phyloP scores from a whole-genome alignment of 1,284 basidiomycete species.

The Sanguinoderma infundibulare region DNA sequence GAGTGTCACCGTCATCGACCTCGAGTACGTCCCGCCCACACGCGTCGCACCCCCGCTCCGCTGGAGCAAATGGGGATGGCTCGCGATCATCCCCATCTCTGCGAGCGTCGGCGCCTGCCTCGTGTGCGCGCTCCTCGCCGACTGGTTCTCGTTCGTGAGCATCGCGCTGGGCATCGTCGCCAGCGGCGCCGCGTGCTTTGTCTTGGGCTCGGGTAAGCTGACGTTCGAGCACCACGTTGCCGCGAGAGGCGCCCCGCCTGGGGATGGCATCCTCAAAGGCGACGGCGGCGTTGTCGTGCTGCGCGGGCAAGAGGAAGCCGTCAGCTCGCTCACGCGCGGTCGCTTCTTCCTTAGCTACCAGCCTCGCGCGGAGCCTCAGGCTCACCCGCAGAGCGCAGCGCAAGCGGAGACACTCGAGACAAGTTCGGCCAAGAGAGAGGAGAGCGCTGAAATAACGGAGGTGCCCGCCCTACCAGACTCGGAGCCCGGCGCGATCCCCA shows the following conservation, averaged over 20 bases:
- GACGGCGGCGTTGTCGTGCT: conserved; percentile 8
- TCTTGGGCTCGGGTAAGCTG: conserved; percentile 12
- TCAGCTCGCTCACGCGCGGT: conserved; percentile 12
- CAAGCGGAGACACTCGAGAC: background rate
- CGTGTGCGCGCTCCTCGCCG: conserved; percentile 4
- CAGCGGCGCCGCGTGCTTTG: conserved; percentile 8
- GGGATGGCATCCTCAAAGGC: conserved; percentile 10
- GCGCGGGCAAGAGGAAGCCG: conserved; percentile 7
- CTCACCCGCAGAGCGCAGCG: background rate
- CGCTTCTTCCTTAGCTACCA: conserved; percentile 7
- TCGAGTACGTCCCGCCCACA: background rate
- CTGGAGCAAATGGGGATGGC: background rate
- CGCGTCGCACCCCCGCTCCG: background rate
- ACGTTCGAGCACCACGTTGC: conserved; percentile 1
- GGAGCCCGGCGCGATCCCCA: background rate
- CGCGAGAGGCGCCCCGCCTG: background rate
- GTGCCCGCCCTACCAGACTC: background rate
- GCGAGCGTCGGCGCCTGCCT: conserved; percentile 2
- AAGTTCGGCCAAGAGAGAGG: background rate
- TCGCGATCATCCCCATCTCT: conserved; percentile 7
- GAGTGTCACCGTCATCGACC: conserved; percentile 3
- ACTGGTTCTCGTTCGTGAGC: conserved; percentile 10
- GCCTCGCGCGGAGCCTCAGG: background rate
- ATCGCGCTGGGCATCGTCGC: conserved; percentile 12
- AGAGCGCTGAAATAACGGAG: background rate